These are phyloP conservation scores for Sphaerulina populicola DNA, from an alignment of 2,329 filamentous ascomycete genomes.

Conservation along the genomic window DNA sequence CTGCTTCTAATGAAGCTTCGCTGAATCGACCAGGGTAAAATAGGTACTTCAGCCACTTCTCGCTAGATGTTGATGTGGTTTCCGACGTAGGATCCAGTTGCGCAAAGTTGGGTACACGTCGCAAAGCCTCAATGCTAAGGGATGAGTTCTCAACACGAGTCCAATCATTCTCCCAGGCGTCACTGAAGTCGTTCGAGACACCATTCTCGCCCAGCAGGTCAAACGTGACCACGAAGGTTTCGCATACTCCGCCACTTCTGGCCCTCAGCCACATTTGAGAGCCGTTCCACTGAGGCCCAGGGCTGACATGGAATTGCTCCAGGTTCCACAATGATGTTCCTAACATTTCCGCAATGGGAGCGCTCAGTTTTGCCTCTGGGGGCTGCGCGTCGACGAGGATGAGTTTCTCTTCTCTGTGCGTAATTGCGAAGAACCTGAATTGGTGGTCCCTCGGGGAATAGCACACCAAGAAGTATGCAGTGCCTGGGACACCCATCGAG, in stretches of 20 bases:
- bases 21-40: constrained; percentile 78
- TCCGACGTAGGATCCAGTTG: constrained; percentile 28
- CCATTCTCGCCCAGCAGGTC: constrained; percentile 53
- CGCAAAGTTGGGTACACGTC: constrained; percentile 32
- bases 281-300: constrained; percentile 34
- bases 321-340: constrained; percentile 46
- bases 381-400: constrained; percentile 45
- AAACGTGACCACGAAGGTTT: constrained; percentile 66
- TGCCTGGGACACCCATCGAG: constrained; percentile 13
- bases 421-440: constrained; percentile 90
- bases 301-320: constrained; percentile 41
- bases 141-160: constrained; percentile 38
- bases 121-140: constrained; percentile 36
- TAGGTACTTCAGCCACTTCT: constrained; percentile 80
- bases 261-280: constrained; percentile 43
- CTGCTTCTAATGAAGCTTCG: constrained; percentile 69
- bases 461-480: constrained; percentile 59
- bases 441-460: constrained; percentile 84
- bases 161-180: constrained; percentile 56
- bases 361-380: constrained; percentile 49
- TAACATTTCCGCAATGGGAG: constrained; percentile 49
- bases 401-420: constrained; percentile 12
- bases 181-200: constrained; percentile 49
- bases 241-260: constrained; percentile 49
- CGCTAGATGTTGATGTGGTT: constrained; percentile 35